Conservation (phyloP, 2,329 filamentous ascomycete genomes). For the Colletotrichum chrysophilum region DNA sequence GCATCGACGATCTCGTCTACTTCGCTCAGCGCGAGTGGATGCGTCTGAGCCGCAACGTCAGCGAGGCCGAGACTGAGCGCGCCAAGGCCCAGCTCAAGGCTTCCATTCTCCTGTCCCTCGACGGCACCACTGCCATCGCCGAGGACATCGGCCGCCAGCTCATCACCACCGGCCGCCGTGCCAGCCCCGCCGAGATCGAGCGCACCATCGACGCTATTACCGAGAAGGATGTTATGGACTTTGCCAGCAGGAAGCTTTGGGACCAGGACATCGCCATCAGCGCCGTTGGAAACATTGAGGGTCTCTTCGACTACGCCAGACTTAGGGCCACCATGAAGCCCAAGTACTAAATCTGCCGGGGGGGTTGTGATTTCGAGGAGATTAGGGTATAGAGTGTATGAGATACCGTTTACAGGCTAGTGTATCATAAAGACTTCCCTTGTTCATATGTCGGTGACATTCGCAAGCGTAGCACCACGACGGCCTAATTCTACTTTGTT, state of each 20-base stretch:
- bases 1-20: conserved; percentile 94
- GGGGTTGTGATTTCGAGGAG: conserved; percentile 32
- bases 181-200: conserved; percentile 94
- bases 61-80: conserved; percentile 90
- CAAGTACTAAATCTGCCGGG: conserved; percentile 59
- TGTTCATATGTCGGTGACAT: conserved; percentile 23
- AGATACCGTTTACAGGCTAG: conserved; percentile 57
- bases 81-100: conserved; percentile 99
- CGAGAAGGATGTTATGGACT: conserved; percentile 96
- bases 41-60: conserved; percentile 87
- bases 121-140: conserved; percentile 95
- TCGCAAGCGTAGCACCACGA: conserved; percentile 12
- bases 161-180: conserved; percentile 92
- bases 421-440: conserved; percentile 55
- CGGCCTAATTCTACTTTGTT: conserved; percentile 21
- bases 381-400: conserved; percentile 61
- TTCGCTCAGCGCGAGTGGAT: conserved; percentile 99
- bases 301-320: conserved; percentile 77
- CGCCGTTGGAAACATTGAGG: conserved; percentile 93
- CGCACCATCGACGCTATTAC: conserved; percentile 86
- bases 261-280: conserved; percentile 95
- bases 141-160: conserved; percentile 99
- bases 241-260: conserved; percentile 94
- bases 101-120: conserved; percentile 93
- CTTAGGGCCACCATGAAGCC: conserved; percentile 87